Conservation (phyloP, 768 basidiomycete genomes). For the Pleurotus tuber-regium region DNA sequence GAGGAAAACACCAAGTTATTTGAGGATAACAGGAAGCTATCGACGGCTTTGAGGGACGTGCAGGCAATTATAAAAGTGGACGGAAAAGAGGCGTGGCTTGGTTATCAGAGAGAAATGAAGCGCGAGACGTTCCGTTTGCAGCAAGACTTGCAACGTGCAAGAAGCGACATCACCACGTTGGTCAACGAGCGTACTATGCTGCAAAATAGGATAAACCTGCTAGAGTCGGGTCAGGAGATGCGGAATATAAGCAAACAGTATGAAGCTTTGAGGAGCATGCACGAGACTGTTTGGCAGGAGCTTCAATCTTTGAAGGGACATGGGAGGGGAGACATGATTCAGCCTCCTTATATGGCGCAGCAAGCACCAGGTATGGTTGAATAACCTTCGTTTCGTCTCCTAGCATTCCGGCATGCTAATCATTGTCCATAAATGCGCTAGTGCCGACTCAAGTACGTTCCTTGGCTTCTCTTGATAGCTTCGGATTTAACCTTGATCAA, state of each 20-base stretch:
- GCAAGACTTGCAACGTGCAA: background rate
- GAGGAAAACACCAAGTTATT: constrained; percentile 36
- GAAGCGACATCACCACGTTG: constrained; percentile 1
- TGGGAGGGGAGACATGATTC: too few relatives aligned
- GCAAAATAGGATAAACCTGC: background rate
- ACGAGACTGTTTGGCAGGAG: background rate
- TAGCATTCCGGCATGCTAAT: too few relatives aligned
- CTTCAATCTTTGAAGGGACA: too few relatives aligned
- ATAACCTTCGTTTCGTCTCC: too few relatives aligned
- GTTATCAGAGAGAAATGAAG: background rate
- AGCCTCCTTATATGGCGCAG: too few relatives aligned
- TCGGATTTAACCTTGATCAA: background rate
- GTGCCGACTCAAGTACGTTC: background rate
- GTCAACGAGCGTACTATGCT: background rate
- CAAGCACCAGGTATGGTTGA: too few relatives aligned
- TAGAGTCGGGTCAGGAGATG: constrained; percentile 1
- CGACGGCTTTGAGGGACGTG: background rate
- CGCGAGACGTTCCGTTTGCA: too few relatives aligned
- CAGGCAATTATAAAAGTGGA: constrained; percentile 17
- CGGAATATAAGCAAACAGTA: background rate
- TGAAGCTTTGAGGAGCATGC: background rate
- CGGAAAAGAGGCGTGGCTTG: constrained; percentile 9
- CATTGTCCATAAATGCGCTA: too few relatives aligned
- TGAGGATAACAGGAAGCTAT: constrained; percentile 36
- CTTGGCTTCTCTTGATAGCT: background rate